Percentiles rank a stretch among this genome's conserved stretches.
Conservation (phyloP, 2,329 filamentous ascomycete genomes). For the Aspergillus floridensis region DNA sequence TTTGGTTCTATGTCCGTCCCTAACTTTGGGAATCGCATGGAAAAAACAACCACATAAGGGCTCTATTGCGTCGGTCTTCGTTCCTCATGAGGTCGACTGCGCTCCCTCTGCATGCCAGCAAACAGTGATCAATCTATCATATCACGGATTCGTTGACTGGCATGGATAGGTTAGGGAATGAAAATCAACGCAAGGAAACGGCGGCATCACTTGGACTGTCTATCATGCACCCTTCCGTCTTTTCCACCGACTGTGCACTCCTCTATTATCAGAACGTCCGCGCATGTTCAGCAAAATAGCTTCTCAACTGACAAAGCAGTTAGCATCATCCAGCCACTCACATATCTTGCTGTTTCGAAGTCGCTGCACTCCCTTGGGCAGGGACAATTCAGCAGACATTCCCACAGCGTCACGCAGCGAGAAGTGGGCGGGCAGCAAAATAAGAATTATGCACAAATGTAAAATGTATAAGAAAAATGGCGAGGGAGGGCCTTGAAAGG, state of each 20-base stretch:
- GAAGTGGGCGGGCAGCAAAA: neutral
- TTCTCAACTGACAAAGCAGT: neutral
- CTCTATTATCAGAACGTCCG: neutral
- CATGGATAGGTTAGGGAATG: conserved; percentile 6
- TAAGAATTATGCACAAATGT: conserved; percentile 16
- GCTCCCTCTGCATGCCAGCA: conserved; percentile 4
- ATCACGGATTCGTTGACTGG: conserved; percentile 14
- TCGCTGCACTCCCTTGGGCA: neutral
- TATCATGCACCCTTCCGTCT: neutral
- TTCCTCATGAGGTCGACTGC: neutral
- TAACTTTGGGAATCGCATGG: neutral
- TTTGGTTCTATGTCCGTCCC: neutral
- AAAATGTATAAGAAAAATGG: conserved; percentile 11
- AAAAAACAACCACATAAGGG: neutral
- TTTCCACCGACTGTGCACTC: neutral
- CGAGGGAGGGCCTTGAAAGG: neutral
- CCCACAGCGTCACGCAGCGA: conserved; percentile 6
- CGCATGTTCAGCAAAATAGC: neutral
- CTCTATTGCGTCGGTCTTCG: neutral
- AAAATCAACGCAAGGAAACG: neutral
- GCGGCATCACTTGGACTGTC: neutral
- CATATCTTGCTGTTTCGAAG: neutral
- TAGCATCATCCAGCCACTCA: neutral
- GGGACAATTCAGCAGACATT: neutral
- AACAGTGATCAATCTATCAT: conserved; percentile 14